A percentile compares a stretch with the other conserved stretches of the same genome.
Conservation (phyloP, 2,329 filamentous ascomycete genomes). For the Colletotrichum aenigma region DNA sequence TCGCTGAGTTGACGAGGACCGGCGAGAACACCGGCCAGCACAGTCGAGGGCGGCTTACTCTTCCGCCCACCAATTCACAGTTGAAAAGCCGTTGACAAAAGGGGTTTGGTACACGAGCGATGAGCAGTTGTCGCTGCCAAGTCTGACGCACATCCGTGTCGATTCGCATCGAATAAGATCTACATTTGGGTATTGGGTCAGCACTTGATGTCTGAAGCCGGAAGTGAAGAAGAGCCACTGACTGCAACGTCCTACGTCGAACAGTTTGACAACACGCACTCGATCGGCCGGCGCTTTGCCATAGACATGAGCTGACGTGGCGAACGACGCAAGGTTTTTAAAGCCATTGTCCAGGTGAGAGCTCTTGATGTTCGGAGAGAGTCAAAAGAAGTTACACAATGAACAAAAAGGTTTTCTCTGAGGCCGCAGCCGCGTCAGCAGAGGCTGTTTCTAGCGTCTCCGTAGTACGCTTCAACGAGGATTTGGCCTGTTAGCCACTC, state of each 20-base stretch:
- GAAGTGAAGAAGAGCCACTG: not conserved
- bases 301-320: not conserved
- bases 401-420: not conserved
- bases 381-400: not conserved
- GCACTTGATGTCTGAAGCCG: not conserved
- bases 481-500: not conserved
- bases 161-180: not conserved
- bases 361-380: not conserved
- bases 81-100: not conserved
- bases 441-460: not conserved
- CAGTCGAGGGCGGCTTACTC: fast-evolving
- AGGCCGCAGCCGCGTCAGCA: not conserved
- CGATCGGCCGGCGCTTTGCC: not conserved
- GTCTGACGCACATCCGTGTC: not conserved
- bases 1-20: not conserved
- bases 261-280: not conserved
- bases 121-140: not conserved
- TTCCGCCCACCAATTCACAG: not conserved
- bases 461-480: not conserved
- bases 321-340: not conserved
- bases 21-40: not conserved
- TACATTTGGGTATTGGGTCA: not conserved
- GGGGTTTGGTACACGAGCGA: not conserved
- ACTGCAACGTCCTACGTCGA: not conserved
- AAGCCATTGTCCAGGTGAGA: not conserved